A percentile compares a stretch with the other conserved stretches of the same genome.
These are phyloP conservation scores for Yamadazyma paraphyllophila DNA, from an alignment of 805 yeast species.

Conservation along the genomic window DNA sequence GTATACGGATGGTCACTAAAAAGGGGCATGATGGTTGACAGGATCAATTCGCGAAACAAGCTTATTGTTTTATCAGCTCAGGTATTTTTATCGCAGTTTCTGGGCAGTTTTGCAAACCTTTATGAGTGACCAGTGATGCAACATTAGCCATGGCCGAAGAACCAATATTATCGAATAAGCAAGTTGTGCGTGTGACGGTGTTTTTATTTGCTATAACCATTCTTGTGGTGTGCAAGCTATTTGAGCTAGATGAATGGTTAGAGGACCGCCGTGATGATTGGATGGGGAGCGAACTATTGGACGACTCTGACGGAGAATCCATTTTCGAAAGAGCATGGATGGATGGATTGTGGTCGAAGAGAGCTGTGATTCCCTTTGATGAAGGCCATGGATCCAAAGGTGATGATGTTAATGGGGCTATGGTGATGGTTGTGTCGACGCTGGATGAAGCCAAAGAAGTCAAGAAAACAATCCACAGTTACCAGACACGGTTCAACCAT, in stretches of 20 bases:
- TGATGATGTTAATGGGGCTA: constrained; percentile 5
- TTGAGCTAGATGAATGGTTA: constrained; percentile 8
- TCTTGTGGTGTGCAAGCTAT: constrained; percentile 3
- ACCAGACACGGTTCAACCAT: constrained; percentile 22
- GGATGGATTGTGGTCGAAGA: neutral
- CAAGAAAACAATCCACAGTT: constrained; percentile 10
- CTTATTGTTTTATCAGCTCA: too few species aligned
- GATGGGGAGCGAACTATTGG: too few species aligned
- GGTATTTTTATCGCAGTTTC: too few species aligned
- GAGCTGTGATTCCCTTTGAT: neutral
- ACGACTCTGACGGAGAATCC: neutral
- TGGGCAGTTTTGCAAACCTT: too few species aligned
- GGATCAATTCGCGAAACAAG: neutral
- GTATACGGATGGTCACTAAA: constrained; percentile 60
- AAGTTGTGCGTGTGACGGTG: constrained; percentile 3
- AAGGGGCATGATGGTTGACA: constrained; percentile 21
- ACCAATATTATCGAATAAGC: constrained; percentile 3
- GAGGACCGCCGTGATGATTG: neutral
- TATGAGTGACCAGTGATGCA: neutral
- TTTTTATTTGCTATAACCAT: neutral
- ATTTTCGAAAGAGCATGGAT: neutral
- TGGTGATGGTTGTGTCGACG: constrained; percentile 8
- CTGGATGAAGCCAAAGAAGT: constrained; percentile 7
- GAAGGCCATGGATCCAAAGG: neutral
- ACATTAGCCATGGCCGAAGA: neutral